These are phyloP conservation scores for Geotrichum restrictum DNA, from an alignment of 1,139 yeast species.

Conservation along the genomic window DNA sequence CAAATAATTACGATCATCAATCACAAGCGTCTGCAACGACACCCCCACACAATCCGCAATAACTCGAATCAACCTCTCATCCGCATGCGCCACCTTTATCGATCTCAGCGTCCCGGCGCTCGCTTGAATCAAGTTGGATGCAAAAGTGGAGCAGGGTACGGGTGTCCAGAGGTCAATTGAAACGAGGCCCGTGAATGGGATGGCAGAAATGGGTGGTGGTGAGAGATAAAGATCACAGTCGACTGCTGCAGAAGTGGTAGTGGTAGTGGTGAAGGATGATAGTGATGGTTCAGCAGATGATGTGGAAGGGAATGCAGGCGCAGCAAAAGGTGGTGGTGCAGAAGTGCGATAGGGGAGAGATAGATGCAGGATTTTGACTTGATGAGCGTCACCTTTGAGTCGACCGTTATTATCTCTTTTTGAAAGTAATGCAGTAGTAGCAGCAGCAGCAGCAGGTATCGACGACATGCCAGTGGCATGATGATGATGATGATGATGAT, in stretches of 20 bases:
- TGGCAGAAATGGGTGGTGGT: background rate
- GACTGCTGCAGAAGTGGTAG: background rate
- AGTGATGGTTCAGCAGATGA: no score
- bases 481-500: no score
- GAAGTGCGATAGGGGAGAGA: constrained; percentile 1
- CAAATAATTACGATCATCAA: constrained; percentile 8
- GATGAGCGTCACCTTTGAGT: background rate
- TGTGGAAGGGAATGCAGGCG: no score
- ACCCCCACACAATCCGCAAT: background rate
- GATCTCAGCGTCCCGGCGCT: background rate
- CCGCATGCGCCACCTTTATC: background rate
- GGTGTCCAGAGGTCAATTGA: constrained; percentile 7
- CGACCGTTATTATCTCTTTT: no score
- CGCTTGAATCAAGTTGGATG: background rate
- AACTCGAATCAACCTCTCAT: background rate
- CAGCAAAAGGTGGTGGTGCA: no score
- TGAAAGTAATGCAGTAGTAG: no score
- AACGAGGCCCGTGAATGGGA: constrained; percentile 3
- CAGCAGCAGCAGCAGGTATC: background rate
- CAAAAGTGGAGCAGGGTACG: background rate
- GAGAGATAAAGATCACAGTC: background rate
- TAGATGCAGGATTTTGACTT: background rate
- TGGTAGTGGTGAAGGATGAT: background rate
- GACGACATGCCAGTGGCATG: background rate
- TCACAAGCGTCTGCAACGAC: background rate